Evolutionary conservation across 192 early-diverging fungal genomes (phyloP).

Genomic region (Coemansia sp.): DNA sequence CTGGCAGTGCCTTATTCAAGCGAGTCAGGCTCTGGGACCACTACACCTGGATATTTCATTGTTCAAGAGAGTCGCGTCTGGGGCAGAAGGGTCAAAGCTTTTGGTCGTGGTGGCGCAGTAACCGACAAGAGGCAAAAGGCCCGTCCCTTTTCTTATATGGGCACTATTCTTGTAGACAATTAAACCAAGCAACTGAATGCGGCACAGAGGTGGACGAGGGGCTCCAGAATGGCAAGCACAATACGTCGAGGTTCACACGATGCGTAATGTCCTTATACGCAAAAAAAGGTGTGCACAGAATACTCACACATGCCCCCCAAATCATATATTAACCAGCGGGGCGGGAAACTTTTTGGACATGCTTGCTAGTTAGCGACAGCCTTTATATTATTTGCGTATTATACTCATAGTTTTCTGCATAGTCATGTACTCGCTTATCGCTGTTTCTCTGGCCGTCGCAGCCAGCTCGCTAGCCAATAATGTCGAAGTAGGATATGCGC

Average conservation of each 20-base stretch:
- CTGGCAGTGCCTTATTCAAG: too few species aligned
- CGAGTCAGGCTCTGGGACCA: too few species aligned
- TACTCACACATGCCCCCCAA: neutral
- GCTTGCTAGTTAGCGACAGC: neutral
- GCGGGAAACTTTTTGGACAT: neutral
- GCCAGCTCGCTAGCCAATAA: neutral
- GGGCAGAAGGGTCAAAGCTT: too few species aligned
- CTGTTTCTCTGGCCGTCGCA: neutral
- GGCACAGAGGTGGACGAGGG: neutral
- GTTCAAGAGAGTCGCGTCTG: too few species aligned
- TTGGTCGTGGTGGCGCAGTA: neutral
- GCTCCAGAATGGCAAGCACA: neutral
- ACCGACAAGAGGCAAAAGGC: neutral
- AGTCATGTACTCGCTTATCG: neutral
- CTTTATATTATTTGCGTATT: neutral
- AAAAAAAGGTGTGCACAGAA: neutral
- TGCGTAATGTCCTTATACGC: neutral
- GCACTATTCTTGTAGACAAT: neutral
- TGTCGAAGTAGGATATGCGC: constrained; percentile 40
- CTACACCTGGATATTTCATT: too few species aligned
- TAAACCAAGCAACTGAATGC: neutral
- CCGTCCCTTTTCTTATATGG: neutral
- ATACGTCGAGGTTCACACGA: neutral
- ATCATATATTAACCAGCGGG: neutral
- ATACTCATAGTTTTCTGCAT: too few species aligned